A percentile compares a stretch with the other conserved stretches of the same genome.
phyloP scores from a whole-genome alignment of 352 stramenopile species.

The Phytophthora podocarpi region DNA sequence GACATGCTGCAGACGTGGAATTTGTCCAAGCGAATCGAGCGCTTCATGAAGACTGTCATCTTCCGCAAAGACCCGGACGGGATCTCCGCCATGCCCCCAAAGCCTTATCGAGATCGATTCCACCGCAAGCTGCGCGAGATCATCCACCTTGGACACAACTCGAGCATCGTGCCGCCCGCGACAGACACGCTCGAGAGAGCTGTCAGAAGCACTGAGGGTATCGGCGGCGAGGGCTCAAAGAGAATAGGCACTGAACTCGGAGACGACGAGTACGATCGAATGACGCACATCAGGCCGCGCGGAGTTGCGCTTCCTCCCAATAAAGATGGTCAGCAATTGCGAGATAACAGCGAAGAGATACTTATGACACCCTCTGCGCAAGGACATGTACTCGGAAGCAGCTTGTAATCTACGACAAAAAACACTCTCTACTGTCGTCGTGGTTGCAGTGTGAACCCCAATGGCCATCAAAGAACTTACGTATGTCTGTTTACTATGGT shows the following conservation, averaged over 20 bases:
- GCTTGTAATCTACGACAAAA: conserved; percentile 12
- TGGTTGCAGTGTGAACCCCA: no score
- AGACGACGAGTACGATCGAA: conserved; percentile 29
- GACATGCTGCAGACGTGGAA: conserved; percentile 89
- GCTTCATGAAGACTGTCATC: conserved; percentile 73
- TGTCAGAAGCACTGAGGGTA: neutral
- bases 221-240: neutral
- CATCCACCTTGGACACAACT: conserved; percentile 66
- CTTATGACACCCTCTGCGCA: conserved; percentile 26
- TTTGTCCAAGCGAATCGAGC: conserved; percentile 68
- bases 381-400: conserved; percentile 21
- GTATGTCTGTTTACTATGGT: no score
- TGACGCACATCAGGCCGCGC: conserved; percentile 30
- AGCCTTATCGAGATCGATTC: conserved; percentile 69
- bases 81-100: conserved; percentile 79
- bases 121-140: conserved; percentile 79
- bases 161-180: conserved; percentile 29
- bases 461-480: no score
- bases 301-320: conserved; percentile 18
- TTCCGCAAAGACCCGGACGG: conserved; percentile 69
- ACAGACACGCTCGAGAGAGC: conserved; percentile 10
- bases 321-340: neutral
- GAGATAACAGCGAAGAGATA: conserved; percentile 12
- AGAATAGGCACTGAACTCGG: conserved; percentile 8
- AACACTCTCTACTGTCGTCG: no score